Percentiles rank a stretch among this genome's conserved stretches.
Conservation (phyloP, 1,284 basidiomycete species). For the Ganoderma boninense region DNA sequence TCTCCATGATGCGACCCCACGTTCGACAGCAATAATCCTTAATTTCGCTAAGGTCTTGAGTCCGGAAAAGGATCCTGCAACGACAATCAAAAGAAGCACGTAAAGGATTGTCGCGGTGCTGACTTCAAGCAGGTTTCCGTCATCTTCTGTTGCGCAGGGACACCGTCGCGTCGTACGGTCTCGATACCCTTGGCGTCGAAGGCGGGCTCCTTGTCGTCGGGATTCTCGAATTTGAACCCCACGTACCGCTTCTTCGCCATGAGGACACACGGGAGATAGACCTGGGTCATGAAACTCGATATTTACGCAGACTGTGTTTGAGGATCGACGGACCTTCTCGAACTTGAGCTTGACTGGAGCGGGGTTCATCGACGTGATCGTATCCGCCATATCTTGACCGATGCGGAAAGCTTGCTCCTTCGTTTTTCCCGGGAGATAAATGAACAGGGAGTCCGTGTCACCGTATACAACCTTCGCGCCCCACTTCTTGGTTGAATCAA, state of each 20-base stretch:
- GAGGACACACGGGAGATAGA: conserved; percentile 93
- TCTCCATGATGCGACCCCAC: conserved; percentile 88
- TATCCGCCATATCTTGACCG: conserved; percentile 91
- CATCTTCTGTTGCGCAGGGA: conserved; percentile 90
- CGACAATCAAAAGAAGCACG: background rate
- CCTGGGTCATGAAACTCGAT: conserved; percentile 52
- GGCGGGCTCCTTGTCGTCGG: conserved; percentile 79
- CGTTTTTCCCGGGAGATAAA: conserved; percentile 88
- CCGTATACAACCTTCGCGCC: conserved; percentile 93
- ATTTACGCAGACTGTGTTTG: background rate
- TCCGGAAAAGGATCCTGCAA: conserved; percentile 85
- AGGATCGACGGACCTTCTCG: conserved; percentile 76
- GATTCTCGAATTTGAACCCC: conserved; percentile 92
- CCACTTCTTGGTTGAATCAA: conserved; percentile 86
- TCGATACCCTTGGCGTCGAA: conserved; percentile 99
- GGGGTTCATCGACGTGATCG: conserved; percentile 88
- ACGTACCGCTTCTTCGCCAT: conserved; percentile 98
- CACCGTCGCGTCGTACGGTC: conserved; percentile 92
- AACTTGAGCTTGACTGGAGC: conserved; percentile 96
- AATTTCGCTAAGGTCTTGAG: conserved; percentile 87
- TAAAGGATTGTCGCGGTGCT: conserved; percentile 26
- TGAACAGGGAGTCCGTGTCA: conserved; percentile 97
- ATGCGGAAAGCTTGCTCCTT: conserved; percentile 94
- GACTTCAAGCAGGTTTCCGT: conserved; percentile 89
- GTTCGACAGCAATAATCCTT: conserved; percentile 90